Evolutionary conservation across 192 early-diverging fungal species (phyloP).

Genomic region (Gigaspora rosea): DNA sequence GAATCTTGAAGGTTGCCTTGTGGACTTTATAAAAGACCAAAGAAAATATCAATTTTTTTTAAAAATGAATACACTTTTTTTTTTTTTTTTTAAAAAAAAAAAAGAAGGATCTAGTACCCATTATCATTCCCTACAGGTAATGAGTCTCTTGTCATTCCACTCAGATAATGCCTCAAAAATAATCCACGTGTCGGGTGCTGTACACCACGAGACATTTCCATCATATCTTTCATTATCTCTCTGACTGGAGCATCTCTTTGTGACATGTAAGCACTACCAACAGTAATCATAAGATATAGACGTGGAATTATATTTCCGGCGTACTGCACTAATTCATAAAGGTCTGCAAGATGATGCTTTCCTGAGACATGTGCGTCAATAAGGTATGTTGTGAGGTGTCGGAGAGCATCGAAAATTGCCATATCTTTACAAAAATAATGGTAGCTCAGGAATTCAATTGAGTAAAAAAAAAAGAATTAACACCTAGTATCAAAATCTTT

Average conservation of each 20-base stretch:
- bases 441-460: background rate
- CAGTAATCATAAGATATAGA: slow-evolving; percentile 98
- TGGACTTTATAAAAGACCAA: slow-evolving; percentile 46
- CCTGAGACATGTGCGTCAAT: slow-evolving; percentile 87
- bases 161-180: slow-evolving; percentile 95
- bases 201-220: slow-evolving; percentile 98
- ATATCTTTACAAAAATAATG: slow-evolving; percentile 66
- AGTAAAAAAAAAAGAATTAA: background rate
- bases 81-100: background rate
- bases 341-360: slow-evolving; percentile 82
- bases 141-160: slow-evolving; percentile 93
- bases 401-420: slow-evolving; percentile 97
- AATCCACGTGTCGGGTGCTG: slow-evolving; percentile 98
- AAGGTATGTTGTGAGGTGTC: slow-evolving; percentile 88
- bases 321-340: slow-evolving; percentile 98
- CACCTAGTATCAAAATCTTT: background rate
- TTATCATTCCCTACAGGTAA: slow-evolving; percentile 75
- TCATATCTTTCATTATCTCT: slow-evolving; percentile 98
- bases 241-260: slow-evolving; percentile 89
- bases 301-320: slow-evolving; percentile 98
- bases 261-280: slow-evolving; percentile 95
- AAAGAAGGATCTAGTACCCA: slow-evolving; percentile 40
- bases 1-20: slow-evolving; percentile 90
- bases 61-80: background rate
- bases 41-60: background rate